phyloP scores from a whole-genome alignment of 441 rosid genomes.

The Pelargonium exstipulatum region DNA sequence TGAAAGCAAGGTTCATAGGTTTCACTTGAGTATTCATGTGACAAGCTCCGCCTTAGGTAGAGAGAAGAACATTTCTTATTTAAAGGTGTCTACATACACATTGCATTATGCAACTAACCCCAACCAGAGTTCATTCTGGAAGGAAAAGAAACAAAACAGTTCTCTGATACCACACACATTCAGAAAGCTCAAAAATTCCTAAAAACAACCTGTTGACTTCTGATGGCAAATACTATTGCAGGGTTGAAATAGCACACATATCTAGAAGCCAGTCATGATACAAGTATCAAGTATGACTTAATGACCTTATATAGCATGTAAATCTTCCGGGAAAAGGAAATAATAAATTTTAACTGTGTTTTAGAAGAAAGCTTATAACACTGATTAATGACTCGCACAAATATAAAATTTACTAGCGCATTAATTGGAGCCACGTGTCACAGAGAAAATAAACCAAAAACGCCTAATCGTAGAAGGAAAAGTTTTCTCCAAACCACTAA shows the following conservation, averaged over 20 bases:
- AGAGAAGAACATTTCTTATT: background rate
- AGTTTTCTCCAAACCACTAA: conserved; percentile 3
- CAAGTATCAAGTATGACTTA: background rate
- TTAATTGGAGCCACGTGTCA: background rate
- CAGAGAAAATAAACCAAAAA: background rate
- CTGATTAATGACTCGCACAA: background rate
- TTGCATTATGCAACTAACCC: background rate
- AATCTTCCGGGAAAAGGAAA: background rate
- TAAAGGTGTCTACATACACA: background rate
- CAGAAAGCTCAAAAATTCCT: background rate
- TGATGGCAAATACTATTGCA: background rate
- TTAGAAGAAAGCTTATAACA: background rate
- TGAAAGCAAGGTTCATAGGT: background rate
- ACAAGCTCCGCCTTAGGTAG: background rate
- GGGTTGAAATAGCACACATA: background rate
- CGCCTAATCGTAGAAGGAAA: background rate
- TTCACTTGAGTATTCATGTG: background rate
- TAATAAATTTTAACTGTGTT: background rate
- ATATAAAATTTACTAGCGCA: background rate
- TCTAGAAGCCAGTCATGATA: background rate
- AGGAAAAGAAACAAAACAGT: background rate
- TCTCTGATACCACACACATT: background rate
- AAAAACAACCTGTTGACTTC: background rate
- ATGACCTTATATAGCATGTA: background rate
- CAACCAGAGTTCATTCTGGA: background rate